phyloP scores from a whole-genome alignment of 2,329 filamentous ascomycete genomes.

The Aureobasidium sp. region DNA sequence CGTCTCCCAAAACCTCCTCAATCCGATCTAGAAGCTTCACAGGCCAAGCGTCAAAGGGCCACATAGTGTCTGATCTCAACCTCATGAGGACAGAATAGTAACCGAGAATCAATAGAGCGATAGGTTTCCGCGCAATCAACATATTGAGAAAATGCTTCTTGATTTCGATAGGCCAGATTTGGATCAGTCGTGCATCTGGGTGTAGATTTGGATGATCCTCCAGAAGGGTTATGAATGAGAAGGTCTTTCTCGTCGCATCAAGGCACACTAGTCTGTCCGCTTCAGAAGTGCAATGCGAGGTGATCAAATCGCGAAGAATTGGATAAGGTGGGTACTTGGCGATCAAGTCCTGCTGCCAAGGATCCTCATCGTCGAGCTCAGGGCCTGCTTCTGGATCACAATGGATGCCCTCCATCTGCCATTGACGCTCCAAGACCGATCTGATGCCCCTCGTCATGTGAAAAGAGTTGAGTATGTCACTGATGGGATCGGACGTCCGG shows the following conservation, averaged over 20 bases:
- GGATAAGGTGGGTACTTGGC: neutral
- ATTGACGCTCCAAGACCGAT: neutral
- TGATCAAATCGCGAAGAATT: neutral
- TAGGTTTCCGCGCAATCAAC: neutral
- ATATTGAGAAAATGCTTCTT: neutral
- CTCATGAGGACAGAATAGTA: neutral
- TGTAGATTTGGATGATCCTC: neutral
- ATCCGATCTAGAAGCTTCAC: neutral
- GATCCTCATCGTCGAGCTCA: neutral
- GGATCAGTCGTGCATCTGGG: neutral
- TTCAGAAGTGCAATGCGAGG: neutral
- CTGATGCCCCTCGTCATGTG: neutral
- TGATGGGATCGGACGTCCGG: neutral
- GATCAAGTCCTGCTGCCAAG: neutral
- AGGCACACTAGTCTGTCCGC: neutral
- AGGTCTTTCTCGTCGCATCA: neutral
- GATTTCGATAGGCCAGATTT: neutral
- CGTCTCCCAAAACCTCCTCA: neutral
- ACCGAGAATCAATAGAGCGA: neutral
- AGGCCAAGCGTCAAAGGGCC: neutral
- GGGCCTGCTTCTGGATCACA: neutral
- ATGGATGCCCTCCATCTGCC: neutral
- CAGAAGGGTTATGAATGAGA: neutral
- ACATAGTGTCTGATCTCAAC: neutral
- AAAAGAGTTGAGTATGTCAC: neutral